A percentile compares a stretch with the other conserved stretches of the same genome.
Conservation (phyloP, 1,284 basidiomycete species). For the Ustilago nuda region DNA sequence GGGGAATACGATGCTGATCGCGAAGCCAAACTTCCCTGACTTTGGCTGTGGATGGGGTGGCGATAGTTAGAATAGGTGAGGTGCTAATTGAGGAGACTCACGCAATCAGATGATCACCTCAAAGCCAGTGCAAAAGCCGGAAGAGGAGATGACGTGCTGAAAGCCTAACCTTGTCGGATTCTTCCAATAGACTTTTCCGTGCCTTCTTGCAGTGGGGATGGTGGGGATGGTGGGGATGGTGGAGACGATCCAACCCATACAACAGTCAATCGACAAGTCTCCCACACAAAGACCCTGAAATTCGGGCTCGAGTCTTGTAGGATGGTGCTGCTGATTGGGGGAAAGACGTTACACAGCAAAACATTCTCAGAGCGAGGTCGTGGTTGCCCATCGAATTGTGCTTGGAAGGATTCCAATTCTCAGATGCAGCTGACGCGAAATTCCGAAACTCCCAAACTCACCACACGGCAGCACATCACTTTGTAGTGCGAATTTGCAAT, state of each 20-base stretch:
- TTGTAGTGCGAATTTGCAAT: constrained; percentile 4
- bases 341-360: constrained; percentile 3
- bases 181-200: background rate
- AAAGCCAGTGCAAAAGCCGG: background rate
- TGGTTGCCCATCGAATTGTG: background rate
- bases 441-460: too few species aligned
- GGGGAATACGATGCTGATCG: background rate
- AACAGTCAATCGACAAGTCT: background rate
- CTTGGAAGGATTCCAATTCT: constrained; percentile 1
- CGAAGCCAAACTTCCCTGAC: background rate
- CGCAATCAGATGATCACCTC: background rate
- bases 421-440: background rate
- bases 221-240: constrained; percentile 9
- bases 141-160: background rate
- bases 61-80: background rate
- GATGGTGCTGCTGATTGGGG: background rate
- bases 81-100: background rate
- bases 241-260: background rate
- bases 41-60: background rate
- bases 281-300: background rate
- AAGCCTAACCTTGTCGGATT: background rate
- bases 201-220: constrained; percentile 2
- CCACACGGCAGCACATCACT: background rate
- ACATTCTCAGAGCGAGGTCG: background rate
- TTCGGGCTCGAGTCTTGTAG: background rate